phyloP scores from a whole-genome alignment of 306 rosid genomes.

The Cicer yamashitae region DNA sequence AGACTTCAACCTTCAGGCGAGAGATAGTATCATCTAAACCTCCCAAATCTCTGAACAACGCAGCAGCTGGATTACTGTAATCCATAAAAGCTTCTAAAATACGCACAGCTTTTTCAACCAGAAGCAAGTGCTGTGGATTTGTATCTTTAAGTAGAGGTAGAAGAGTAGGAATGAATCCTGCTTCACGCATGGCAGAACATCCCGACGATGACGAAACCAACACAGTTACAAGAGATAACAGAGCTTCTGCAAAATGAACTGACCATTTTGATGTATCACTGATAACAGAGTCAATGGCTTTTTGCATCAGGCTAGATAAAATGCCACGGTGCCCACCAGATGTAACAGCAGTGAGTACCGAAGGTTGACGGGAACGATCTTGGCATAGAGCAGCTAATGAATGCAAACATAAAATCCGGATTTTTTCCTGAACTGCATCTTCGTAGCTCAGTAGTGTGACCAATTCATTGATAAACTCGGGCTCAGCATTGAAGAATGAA shows the following conservation, averaged over 20 bases:
- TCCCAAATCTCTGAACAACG: constrained; percentile 95
- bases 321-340: constrained; percentile 99
- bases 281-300: constrained; percentile 78
- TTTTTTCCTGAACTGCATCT: constrained; percentile 80
- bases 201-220: constrained; percentile 96
- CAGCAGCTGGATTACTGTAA: constrained; percentile 95
- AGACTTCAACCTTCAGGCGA: constrained; percentile 88
- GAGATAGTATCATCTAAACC: constrained; percentile 93
- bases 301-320: constrained; percentile 93
- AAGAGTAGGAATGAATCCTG: constrained; percentile 95
- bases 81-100: constrained; percentile 98
- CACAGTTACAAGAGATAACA: constrained; percentile 85
- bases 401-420: constrained; percentile 79
- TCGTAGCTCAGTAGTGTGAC: constrained; percentile 84
- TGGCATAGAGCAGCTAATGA: constrained; percentile 96
- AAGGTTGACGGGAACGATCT: constrained; percentile 84
- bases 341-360: constrained; percentile 83
- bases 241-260: constrained; percentile 86
- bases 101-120: constrained; percentile 91
- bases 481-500: constrained; percentile 91
- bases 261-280: constrained; percentile 78
- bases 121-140: constrained; percentile 89
- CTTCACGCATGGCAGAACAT: constrained; percentile 94
- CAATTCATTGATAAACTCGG: constrained; percentile 91
- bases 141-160: constrained; percentile 92